phyloP scores from a whole-genome alignment of 2,329 filamentous ascomycete species.

The Aspergillus neotritici region DNA sequence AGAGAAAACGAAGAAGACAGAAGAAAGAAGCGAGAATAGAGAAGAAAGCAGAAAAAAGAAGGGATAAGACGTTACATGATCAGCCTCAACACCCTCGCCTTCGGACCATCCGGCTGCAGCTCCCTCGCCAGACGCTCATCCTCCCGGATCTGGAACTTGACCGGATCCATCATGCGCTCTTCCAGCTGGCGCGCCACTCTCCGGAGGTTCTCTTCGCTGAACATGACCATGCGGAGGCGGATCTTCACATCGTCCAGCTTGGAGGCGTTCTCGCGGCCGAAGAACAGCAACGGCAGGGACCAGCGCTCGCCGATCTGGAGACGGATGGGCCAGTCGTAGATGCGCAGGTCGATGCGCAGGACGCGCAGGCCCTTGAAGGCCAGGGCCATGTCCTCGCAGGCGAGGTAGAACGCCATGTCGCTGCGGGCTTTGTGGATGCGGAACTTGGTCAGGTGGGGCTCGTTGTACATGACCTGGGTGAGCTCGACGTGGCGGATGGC shows the following conservation, averaged over 20 bases:
- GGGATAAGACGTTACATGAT: background rate
- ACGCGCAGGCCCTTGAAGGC: conserved; percentile 9
- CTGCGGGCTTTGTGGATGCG: conserved; percentile 16
- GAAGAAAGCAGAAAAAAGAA: too few relatives aligned
- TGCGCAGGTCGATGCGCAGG: conserved; percentile 13
- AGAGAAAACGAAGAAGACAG: conserved; percentile 1
- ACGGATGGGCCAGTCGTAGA: conserved; percentile 18
- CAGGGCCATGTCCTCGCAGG: conserved; percentile 13
- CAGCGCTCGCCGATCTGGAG: conserved; percentile 17
- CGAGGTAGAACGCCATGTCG: conserved; percentile 15
- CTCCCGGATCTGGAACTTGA: conserved; percentile 12
- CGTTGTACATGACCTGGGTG: conserved; percentile 21
- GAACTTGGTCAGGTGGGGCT: conserved; percentile 13
- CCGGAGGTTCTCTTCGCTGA: conserved; percentile 7
- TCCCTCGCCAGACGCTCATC: conserved; percentile 13
- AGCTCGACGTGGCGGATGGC: conserved; percentile 41
- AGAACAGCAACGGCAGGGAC: conserved; percentile 17
- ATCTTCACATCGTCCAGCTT: conserved; percentile 13
- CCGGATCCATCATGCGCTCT: conserved; percentile 15
- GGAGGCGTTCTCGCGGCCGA: conserved; percentile 4
- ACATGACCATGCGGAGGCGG: conserved; percentile 11
- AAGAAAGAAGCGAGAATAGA: background rate
- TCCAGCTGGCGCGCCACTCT: conserved; percentile 14
- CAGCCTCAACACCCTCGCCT: conserved; percentile 13
- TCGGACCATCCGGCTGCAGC: conserved; percentile 10